phyloP scores from a whole-genome alignment of 1,284 basidiomycete species.

The Ganoderma lingzhi region DNA sequence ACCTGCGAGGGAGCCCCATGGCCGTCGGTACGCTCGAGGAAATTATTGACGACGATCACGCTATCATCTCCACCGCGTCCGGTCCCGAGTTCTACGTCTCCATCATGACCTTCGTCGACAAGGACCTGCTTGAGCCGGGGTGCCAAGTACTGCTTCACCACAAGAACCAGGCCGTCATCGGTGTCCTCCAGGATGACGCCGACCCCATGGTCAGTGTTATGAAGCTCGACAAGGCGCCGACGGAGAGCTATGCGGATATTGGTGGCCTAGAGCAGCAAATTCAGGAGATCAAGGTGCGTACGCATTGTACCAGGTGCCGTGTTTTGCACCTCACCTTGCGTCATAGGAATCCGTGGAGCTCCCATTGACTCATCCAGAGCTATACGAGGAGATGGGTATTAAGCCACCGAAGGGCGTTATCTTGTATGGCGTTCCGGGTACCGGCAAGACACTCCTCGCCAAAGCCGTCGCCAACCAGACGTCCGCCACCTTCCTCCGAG shows the following conservation, averaged over 20 bases:
- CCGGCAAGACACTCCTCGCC: slow-evolving; percentile 97
- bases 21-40: slow-evolving; percentile 97
- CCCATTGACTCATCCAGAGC: slow-evolving; percentile 96
- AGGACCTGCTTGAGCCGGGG: slow-evolving; percentile 96
- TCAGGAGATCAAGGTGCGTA: slow-evolving; percentile 94
- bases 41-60: slow-evolving; percentile 99
- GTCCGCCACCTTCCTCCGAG: slow-evolving; percentile 97
- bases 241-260: slow-evolving; percentile 98
- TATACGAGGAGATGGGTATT: slow-evolving; percentile 99
- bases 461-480: slow-evolving; percentile 99
- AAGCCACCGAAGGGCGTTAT: slow-evolving; percentile 99
- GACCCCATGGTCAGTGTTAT: slow-evolving; percentile 98
- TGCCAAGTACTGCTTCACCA: slow-evolving; percentile 97
- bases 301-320: background rate
- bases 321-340: slow-evolving; percentile 15
- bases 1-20: slow-evolving; percentile 96
- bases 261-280: slow-evolving; percentile 98
- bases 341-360: slow-evolving; percentile 95
- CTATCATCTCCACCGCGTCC: slow-evolving; percentile 94
- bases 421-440: slow-evolving; percentile 98
- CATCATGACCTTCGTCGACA: slow-evolving; percentile 99
- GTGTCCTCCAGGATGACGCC: slow-evolving; percentile 96
- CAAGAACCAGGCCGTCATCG: slow-evolving; percentile 95
- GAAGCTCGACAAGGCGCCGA: slow-evolving; percentile 99
- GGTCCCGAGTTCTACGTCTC: slow-evolving; percentile 99